phyloP scores from a whole-genome alignment of 768 basidiomycete species.

The Suillus spraguei region DNA sequence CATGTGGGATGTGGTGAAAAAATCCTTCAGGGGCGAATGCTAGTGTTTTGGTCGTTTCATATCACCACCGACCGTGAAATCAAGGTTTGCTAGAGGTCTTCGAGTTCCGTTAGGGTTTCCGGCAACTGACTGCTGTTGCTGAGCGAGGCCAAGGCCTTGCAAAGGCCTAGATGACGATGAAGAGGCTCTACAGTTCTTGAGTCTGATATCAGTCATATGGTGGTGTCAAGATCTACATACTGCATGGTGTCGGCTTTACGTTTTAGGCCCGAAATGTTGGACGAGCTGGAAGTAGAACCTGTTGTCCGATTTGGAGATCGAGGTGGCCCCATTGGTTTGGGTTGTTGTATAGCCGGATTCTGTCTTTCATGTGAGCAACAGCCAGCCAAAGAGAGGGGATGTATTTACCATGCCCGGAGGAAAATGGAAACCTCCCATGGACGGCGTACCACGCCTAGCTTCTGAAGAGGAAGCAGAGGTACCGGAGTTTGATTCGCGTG shows the following conservation, averaged over 20 bases:
- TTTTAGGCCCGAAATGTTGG: slow-evolving; percentile 27
- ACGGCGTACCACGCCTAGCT: slow-evolving; percentile 34
- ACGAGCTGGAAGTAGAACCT: slow-evolving; percentile 12
- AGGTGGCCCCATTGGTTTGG: slow-evolving; percentile 10
- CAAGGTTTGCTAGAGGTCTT: slow-evolving; percentile 37
- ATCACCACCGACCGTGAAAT: slow-evolving; percentile 23
- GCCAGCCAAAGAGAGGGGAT: neutral
- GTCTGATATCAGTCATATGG: neutral
- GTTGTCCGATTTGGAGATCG: slow-evolving; percentile 16
- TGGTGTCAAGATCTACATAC: slow-evolving; percentile 25
- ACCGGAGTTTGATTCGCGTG: slow-evolving; percentile 1
- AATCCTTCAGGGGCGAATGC: neutral
- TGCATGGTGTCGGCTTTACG: slow-evolving; percentile 37
- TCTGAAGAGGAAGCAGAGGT: slow-evolving; percentile 3
- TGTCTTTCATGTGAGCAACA: slow-evolving; percentile 8
- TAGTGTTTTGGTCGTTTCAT: slow-evolving; percentile 47
- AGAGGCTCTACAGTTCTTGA: slow-evolving; percentile 20
- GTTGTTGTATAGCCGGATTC: slow-evolving; percentile 17
- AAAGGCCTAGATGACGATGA: slow-evolving; percentile 24
- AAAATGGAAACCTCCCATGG: slow-evolving; percentile 53
- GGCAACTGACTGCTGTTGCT: slow-evolving; percentile 28
- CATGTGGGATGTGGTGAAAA: neutral
- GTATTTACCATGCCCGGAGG: slow-evolving; percentile 46
- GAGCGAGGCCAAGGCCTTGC: slow-evolving; percentile 43
- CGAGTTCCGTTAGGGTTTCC: slow-evolving; percentile 17